These are phyloP conservation scores for Malus hybrid DNA, from an alignment of 331 rosid species.

Conservation along the genomic window DNA sequence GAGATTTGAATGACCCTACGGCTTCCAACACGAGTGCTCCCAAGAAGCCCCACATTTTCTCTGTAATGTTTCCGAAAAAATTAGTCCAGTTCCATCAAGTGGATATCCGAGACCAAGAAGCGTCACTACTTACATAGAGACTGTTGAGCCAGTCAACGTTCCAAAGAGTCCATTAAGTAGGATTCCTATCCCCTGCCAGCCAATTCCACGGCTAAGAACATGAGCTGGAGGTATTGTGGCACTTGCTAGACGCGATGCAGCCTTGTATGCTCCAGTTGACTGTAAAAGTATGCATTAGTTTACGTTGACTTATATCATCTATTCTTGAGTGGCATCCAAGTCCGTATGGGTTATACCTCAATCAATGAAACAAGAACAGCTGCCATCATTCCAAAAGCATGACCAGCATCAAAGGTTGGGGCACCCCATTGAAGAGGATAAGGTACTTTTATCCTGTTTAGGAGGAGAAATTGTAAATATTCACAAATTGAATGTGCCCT, in stretches of 20 bases:
- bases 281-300: slow-evolving; percentile 23
- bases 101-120: neutral
- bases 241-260: slow-evolving; percentile 91
- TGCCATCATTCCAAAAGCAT: slow-evolving; percentile 95
- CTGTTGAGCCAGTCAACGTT: slow-evolving; percentile 76
- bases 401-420: slow-evolving; percentile 91
- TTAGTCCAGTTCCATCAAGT: slow-evolving; percentile 10
- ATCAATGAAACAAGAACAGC: slow-evolving; percentile 91
- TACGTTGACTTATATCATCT: neutral
- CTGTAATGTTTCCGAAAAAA: slow-evolving; percentile 29
- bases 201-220: slow-evolving; percentile 97
- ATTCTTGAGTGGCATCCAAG: neutral
- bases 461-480: neutral
- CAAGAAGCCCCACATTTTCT: slow-evolving; percentile 94
- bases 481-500: neutral
- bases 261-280: slow-evolving; percentile 99
- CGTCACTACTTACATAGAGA: slow-evolving; percentile 58
- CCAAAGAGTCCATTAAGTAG: slow-evolving; percentile 91
- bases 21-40: slow-evolving; percentile 98
- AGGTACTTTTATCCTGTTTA: slow-evolving; percentile 81
- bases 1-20: slow-evolving; percentile 96
- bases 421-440: slow-evolving; percentile 98
- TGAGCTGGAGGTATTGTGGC: slow-evolving; percentile 99
- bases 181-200: slow-evolving; percentile 98
- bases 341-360: slow-evolving; percentile 47